Evolutionary conservation across 441 rosid species (phyloP).

Genomic region (Euphorbia schlechtendalii): DNA sequence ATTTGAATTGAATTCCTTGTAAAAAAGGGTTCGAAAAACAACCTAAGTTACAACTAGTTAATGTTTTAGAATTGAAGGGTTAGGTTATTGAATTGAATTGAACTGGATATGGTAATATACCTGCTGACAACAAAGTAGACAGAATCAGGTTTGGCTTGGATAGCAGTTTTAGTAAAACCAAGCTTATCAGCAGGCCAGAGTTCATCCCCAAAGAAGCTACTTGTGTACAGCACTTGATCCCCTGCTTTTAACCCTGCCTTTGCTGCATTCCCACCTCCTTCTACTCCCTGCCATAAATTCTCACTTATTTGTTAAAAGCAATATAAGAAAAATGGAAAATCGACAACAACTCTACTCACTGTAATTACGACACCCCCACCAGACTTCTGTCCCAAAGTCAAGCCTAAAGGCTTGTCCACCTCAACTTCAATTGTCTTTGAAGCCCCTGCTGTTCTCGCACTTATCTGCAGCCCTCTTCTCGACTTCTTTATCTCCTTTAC

Average conservation of each 20-base stretch:
- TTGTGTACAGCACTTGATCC: conserved; percentile 88
- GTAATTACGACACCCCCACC: conserved; percentile 89
- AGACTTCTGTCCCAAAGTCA: conserved; percentile 80
- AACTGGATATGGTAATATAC: no score
- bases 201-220: conserved; percentile 97
- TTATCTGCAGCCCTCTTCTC: conserved; percentile 44
- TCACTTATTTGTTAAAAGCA: no score
- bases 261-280: conserved; percentile 92
- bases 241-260: conserved; percentile 84
- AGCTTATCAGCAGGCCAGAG: conserved; percentile 99
- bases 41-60: no score
- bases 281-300: conserved; percentile 50
- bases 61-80: no score
- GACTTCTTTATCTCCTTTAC: conserved; percentile 9
- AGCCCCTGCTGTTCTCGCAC: conserved; percentile 64
- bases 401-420: conserved; percentile 90
- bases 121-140: conserved; percentile 90
- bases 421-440: conserved; percentile 78
- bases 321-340: no score
- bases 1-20: no score
- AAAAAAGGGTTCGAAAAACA: no score
- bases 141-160: conserved; percentile 94
- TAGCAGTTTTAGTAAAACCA: conserved; percentile 92
- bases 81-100: no score
- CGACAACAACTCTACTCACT: conserved; percentile 32